Evolutionary conservation across 495 filamentous ascomycete species (phyloP).

Genomic region (Neurospora africana): DNA sequence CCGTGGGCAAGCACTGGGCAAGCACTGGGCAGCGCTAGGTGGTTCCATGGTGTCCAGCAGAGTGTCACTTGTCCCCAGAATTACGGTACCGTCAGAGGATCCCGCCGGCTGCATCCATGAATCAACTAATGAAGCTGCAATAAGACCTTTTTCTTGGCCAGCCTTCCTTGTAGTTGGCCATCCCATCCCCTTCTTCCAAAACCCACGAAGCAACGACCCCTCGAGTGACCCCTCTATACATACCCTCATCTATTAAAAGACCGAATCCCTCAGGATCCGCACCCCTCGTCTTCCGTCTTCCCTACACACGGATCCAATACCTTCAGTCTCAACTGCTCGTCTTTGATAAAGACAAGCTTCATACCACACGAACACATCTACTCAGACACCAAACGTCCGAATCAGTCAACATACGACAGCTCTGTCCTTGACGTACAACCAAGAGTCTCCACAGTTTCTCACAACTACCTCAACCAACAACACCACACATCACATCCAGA

Average conservation of each 20-base stretch:
- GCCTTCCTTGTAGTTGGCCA: not conserved
- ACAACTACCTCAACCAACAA: slow-evolving; percentile 4
- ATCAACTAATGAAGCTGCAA: not conserved
- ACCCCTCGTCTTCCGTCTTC: not conserved
- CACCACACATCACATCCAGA: slow-evolving; percentile 15
- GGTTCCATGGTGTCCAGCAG: not conserved
- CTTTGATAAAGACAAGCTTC: not conserved
- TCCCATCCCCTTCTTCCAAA: not conserved
- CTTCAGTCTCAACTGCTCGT: not conserved
- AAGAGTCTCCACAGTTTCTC: not conserved
- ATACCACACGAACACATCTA: not conserved
- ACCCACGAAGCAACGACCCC: not conserved
- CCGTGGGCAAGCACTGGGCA: not conserved
- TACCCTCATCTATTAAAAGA: not conserved
- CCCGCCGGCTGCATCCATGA: not conserved
- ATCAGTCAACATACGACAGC: not conserved
- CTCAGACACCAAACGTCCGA: not conserved
- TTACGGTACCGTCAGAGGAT: not conserved
- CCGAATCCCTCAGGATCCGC: not conserved
- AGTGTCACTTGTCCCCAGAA: not conserved
- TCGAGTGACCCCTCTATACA: not conserved
- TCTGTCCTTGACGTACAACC: not conserved
- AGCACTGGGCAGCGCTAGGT: not conserved
- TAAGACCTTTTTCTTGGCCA: not conserved
- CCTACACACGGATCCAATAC: not conserved